Base-by-base conservation (phyloP, 2,329 filamentous ascomycete genomes). In the Exophiala bonariae region DNA sequence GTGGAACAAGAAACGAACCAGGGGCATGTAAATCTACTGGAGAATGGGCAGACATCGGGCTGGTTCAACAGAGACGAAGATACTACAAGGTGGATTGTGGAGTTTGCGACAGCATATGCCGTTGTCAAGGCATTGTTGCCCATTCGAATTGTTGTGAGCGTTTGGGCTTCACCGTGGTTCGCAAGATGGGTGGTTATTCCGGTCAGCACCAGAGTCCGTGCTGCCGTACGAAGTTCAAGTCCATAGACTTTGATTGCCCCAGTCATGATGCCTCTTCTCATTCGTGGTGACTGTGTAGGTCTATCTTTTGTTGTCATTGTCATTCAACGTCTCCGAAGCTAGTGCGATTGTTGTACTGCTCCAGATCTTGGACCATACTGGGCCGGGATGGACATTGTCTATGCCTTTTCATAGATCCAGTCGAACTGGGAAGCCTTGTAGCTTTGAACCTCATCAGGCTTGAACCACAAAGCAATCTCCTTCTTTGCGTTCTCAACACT, bases 401-500 rank as follows among this genome's bases (percentile, higher is more conserved):
- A 73, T 55, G 76, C 63, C 81, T 95, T 92, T 87, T 99, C 93
- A 81, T 96, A 97, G 80, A 97, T 80, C 93, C 93, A 97, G 80
- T 87, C 83, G 76, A 87, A 82, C 77, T 88, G 81, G 70, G 87
- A 79, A 62, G 79, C 78, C 82, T 93, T 92, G 83, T 87, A 97
- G 76, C 70, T 80, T 75, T 89, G 75, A 67, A 96, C 71, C 75
- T 97, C 93, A 63, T 83, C 84, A 62, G 87, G 79, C 76, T 87
- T 85, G 87, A 99, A 99, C 93, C 93, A 99, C 71, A 97, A 85
- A 67, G 86, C 86, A 71, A 99, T 99, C 82, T 99, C 93, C 88
- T 97, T 96, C 87, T 97, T 83, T 77, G 93, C 93, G 80, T 83
- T 96, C 85, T 99, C 93, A 76, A 99, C 92, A 71, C 81, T 85